These are phyloP conservation scores for Cystobasidiopsis lactophilus DNA, from an alignment of 768 basidiomycete genomes.

Conservation along the genomic window DNA sequence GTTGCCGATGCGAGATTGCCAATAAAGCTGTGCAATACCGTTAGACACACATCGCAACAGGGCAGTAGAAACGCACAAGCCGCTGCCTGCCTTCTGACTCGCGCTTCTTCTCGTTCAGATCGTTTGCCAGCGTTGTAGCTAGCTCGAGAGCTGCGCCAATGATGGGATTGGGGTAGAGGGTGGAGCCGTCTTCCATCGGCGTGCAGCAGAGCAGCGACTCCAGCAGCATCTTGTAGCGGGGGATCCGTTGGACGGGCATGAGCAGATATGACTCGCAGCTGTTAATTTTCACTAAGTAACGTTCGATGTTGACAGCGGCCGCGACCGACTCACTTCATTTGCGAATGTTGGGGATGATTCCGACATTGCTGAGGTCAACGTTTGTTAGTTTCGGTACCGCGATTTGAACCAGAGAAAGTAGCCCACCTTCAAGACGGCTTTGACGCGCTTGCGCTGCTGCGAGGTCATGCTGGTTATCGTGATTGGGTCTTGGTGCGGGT, in stretches of 20 bases:
- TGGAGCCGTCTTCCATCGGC: slow-evolving; percentile 1
- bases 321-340: slow-evolving; percentile 47
- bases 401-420: not conserved
- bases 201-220: slow-evolving; percentile 24
- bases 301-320: too few relatives aligned
- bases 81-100: slow-evolving; percentile 84
- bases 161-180: slow-evolving; percentile 44
- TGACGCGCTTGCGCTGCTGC: slow-evolving; percentile 69
- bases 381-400: too few relatives aligned
- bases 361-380: slow-evolving; percentile 45
- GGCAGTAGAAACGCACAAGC: slow-evolving; percentile 81
- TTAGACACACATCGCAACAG: slow-evolving; percentile 23
- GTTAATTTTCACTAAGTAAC: too few relatives aligned
- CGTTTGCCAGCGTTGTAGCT: slow-evolving; percentile 67
- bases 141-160: slow-evolving; percentile 66
- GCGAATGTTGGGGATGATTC: slow-evolving; percentile 69
- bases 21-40: slow-evolving; percentile 3
- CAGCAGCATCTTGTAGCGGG: slow-evolving; percentile 83
- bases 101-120: slow-evolving; percentile 96
- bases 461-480: slow-evolving; percentile 32
- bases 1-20: slow-evolving; percentile 49
- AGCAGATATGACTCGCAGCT: slow-evolving; percentile 82
- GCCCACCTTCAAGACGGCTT: slow-evolving; percentile 44
- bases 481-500: slow-evolving; percentile 28
- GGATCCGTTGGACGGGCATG: slow-evolving; percentile 86